Conservation (phyloP, 1,284 basidiomycete species). For the Laetiporus sulphureus region DNA sequence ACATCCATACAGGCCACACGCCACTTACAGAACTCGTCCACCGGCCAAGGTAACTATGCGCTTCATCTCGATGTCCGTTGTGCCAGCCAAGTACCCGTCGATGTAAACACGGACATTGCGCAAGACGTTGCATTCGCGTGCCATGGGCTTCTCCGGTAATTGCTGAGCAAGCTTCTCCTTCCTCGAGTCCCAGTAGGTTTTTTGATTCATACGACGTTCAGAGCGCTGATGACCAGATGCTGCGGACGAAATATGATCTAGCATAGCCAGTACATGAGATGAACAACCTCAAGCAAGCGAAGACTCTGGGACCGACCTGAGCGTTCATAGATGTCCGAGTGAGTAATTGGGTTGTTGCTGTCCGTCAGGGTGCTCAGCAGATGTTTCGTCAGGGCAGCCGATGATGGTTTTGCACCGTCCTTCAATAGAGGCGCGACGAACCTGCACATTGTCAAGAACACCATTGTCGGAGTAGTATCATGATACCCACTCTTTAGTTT, state of each 20-base stretch:
- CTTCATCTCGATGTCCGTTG: constrained; percentile 73
- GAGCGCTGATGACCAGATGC: constrained; percentile 64
- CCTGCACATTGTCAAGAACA: constrained; percentile 10
- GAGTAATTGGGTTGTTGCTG: constrained; percentile 64
- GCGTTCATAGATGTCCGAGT: constrained; percentile 54
- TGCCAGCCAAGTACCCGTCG: constrained; percentile 57
- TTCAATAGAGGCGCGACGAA: constrained; percentile 28
- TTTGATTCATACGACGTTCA: constrained; percentile 37
- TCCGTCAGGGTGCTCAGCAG: constrained; percentile 52
- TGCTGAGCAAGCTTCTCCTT: constrained; percentile 47
- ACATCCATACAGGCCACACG: constrained; percentile 1
- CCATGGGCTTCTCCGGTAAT: constrained; percentile 16
- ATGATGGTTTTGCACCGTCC: constrained; percentile 31
- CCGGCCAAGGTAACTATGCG: constrained; percentile 50
- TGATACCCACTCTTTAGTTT: constrained; percentile 18
- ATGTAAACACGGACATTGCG: constrained; percentile 47
- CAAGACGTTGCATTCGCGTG: constrained; percentile 30
- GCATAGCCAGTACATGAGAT: background rate
- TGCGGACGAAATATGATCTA: constrained; percentile 53
- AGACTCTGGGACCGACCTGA: constrained; percentile 50
- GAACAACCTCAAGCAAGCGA: no score
- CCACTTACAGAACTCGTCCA: constrained; percentile 42
- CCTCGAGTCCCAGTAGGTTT: constrained; percentile 37
- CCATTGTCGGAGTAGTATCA: no score
- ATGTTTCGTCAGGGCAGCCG: constrained; percentile 42